Evolutionary conservation across 345 rosid species (phyloP).

Genomic region (Mangifera indica): DNA sequence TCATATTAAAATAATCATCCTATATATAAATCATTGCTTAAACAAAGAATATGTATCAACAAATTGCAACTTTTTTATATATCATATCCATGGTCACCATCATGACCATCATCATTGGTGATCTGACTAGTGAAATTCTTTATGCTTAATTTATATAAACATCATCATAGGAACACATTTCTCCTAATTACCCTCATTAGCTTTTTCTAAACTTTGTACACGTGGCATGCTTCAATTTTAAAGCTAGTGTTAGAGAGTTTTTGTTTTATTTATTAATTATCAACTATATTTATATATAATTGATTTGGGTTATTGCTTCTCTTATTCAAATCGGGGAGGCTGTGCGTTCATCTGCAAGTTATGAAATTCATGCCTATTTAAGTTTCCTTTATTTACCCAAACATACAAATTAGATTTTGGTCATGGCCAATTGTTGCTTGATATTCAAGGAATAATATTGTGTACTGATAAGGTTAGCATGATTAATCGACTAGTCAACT

Average conservation of each 20-base stretch:
- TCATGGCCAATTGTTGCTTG: not conserved
- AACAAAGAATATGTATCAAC: conserved; percentile 18
- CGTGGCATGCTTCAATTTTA: conserved; percentile 18
- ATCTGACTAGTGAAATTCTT: conserved; percentile 34
- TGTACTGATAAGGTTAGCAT: not conserved
- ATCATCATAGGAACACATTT: not conserved
- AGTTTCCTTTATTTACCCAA: not conserved
- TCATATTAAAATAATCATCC: not conserved
- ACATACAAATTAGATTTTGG: not conserved
- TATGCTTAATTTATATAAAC: not conserved
- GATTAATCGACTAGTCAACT: too few species aligned
- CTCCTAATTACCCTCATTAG: not conserved
- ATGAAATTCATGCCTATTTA: not conserved
- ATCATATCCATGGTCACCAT: conserved; percentile 25
- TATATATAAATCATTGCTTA: conserved; percentile 8
- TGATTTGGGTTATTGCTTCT: not conserved
- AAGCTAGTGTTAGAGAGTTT: not conserved
- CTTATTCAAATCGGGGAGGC: not conserved
- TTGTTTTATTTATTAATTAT: too few species aligned
- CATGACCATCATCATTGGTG: conserved; percentile 45
- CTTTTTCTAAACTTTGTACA: conserved; percentile 10
- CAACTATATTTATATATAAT: too few species aligned
- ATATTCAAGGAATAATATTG: not conserved
- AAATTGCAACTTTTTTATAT: conserved; percentile 16
- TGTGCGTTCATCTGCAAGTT: not conserved